Evolutionary conservation across 352 stramenopile species (phyloP), one percentile per base, ranked within the genome.

Genomic region (Phytophthora pisi): DNA sequence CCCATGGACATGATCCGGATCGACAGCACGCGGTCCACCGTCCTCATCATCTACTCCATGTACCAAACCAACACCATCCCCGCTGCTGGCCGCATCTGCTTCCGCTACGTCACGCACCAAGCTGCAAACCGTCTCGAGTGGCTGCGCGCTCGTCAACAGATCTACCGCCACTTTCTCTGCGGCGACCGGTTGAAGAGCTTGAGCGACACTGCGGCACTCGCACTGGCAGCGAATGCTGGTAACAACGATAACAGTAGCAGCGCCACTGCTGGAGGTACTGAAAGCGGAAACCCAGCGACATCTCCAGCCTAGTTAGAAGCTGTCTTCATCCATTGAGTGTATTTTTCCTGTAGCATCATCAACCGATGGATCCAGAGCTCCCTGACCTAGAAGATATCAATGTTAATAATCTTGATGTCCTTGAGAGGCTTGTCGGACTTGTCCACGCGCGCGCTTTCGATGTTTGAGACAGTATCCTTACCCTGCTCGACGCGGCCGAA

Each of bases 391-490:
- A 90, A 87, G 47, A 94, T 90, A 67, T 96, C 88, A 71, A 95
- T 85, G 66, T 93, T 97, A 75, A 97, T 78, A 66, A 97, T 96
- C 74, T 88, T 91, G 69, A 97, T 93, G 57, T 96, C 88, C 30
- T 90, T 68, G 26, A 80, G 40, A 4, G 89, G 88, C 53, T 88
- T 89, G 76, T 96, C 87, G 15, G 84, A 77, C 68, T 95, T 93
- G 75, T 96, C 86, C 31, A 89, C 89, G 16, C 89, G 93, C 13
- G 96, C 78, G 58, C 97, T 93, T 81, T 99, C 98, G 18, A 98
- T 98, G 42, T 81, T 87, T 18, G 90, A 99, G 31, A 99, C 97
- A 6, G 94, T 99, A 69, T 99, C 97, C 74, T 99, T 99, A 58
- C 96, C 96, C 16, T 80, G 66, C 42, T 92, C 88, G 18, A 98